Conservation (phyloP, 2,329 filamentous ascomycete species). For the Teratosphaeria gauchensis region DNA sequence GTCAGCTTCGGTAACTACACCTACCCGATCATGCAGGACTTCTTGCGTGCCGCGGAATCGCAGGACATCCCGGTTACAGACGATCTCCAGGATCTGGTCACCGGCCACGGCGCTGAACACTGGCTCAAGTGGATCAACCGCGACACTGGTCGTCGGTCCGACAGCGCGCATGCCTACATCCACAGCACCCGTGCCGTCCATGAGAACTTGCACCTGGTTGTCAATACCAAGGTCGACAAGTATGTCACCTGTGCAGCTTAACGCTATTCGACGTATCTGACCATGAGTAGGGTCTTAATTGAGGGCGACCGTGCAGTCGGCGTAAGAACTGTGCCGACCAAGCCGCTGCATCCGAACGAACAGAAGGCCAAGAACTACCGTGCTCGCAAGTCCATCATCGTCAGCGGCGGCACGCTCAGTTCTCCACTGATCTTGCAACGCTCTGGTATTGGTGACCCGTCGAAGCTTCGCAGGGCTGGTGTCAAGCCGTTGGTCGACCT, state of each 20-base stretch:
- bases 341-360: constrained; percentile 51
- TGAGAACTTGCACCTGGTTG: constrained; percentile 60
- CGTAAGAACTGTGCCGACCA: constrained; percentile 61
- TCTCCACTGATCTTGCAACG: constrained; percentile 67
- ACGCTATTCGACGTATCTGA: neutral
- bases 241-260: neutral
- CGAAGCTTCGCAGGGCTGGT: constrained; percentile 59
- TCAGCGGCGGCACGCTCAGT: constrained; percentile 62
- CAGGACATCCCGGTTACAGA: constrained; percentile 68
- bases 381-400: constrained; percentile 64
- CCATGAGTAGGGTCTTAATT: constrained; percentile 45
- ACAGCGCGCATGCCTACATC: constrained; percentile 68
- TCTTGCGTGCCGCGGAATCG: constrained; percentile 43
- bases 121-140: constrained; percentile 82
- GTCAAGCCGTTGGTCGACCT: constrained; percentile 62
- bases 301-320: constrained; percentile 63
- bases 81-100: constrained; percentile 61
- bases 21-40: constrained; percentile 66
- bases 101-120: constrained; percentile 62
- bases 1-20: constrained; percentile 67
- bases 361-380: constrained; percentile 48
- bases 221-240: constrained; percentile 71
- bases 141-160: constrained; percentile 59
- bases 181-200: constrained; percentile 64
- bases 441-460: constrained; percentile 60